Conservation (phyloP, 2,329 filamentous ascomycete species). For the Sporothrix curviconia region DNA sequence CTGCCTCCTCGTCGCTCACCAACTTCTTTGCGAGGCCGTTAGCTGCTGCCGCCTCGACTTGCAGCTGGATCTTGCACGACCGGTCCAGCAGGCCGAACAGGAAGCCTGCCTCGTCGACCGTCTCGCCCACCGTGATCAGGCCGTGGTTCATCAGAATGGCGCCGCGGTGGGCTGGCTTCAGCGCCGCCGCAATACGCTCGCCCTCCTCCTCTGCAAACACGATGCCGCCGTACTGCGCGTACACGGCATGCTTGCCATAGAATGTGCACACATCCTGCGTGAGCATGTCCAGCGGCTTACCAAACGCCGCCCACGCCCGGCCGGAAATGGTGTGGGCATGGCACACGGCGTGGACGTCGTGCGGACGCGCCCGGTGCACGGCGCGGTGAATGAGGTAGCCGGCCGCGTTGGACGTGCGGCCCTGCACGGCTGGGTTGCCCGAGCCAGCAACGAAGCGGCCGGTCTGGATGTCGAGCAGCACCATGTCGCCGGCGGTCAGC, state of each 20-base stretch:
- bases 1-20: conserved; percentile 34
- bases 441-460: conserved; percentile 61
- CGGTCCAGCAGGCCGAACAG: conserved; percentile 63
- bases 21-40: conserved; percentile 34
- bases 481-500: conserved; percentile 61
- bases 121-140: conserved; percentile 61
- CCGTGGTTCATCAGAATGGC: conserved; percentile 67
- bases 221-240: conserved; percentile 50
- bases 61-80: conserved; percentile 60
- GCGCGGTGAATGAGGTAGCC: conserved; percentile 66
- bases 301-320: conserved; percentile 62
- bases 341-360: conserved; percentile 58
- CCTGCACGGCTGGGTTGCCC: conserved; percentile 30
- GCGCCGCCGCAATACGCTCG: conserved; percentile 52
- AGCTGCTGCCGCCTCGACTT: conserved; percentile 57
- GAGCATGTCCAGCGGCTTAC: conserved; percentile 60
- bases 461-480: conserved; percentile 50
- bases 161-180: conserved; percentile 53
- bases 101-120: conserved; percentile 69
- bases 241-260: conserved; percentile 55
- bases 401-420: conserved; percentile 52
- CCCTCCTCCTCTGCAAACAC: conserved; percentile 59
- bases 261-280: conserved; percentile 62
- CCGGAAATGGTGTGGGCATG: conserved; percentile 63
- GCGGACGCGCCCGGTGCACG: conserved; percentile 56